phyloP scores from a whole-genome alignment of 805 yeast genomes.

The Saccharomycopsis sp. region DNA sequence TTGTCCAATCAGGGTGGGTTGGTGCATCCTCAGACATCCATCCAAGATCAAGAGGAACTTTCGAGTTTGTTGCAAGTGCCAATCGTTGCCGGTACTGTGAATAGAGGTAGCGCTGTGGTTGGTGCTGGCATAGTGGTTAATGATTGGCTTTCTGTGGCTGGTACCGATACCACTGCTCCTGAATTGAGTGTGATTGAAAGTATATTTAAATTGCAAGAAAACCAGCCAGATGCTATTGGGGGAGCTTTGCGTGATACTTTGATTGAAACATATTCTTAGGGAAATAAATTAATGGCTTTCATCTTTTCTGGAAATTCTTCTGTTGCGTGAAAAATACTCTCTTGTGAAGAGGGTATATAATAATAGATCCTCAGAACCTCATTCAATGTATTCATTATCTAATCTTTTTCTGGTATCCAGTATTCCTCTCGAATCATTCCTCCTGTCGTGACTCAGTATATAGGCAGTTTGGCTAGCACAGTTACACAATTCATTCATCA shows the following conservation, averaged over 20 bases:
- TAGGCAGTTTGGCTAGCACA: no score
- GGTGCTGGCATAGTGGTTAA: conserved; percentile 99
- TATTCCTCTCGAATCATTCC: no score
- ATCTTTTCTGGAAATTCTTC: no score
- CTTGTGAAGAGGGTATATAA: no score
- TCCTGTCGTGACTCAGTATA: no score
- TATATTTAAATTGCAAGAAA: conserved; percentile 88
- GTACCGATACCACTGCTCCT: conserved; percentile 97
- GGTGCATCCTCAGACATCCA: conserved; percentile 95
- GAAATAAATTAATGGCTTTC: no score
- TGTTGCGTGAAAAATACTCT: no score
- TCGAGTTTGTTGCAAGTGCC: conserved; percentile 95
- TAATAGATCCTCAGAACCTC: no score
- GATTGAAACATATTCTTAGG: conserved; percentile 78
- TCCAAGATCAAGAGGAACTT: conserved; percentile 97
- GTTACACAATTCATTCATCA: no score
- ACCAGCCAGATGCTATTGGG: conserved; percentile 77
- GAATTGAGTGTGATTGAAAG: conserved; percentile 95
- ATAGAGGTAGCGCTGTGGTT: conserved; percentile 94
- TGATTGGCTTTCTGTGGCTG: conserved; percentile 96
- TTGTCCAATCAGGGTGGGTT: conserved; percentile 96
- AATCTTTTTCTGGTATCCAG: no score
- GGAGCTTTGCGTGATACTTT: conserved; percentile 84
- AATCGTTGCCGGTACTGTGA: conserved; percentile 95
- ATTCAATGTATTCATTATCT: no score